Conservation (phyloP, 768 basidiomycete species). For the Xerocomus potaroensis region DNA sequence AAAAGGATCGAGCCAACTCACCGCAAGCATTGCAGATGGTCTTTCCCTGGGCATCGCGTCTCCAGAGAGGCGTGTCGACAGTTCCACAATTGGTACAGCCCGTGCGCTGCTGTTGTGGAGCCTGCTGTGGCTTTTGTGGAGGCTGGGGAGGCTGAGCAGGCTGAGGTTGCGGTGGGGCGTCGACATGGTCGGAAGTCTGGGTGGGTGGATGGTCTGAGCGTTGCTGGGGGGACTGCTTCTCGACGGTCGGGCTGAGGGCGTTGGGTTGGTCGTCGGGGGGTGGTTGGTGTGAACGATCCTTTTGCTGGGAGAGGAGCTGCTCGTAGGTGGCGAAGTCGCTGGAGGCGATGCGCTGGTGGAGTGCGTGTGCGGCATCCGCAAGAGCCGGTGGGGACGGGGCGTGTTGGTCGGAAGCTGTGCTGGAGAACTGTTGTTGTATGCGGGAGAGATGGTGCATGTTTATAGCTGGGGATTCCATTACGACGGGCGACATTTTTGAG, state of each 20-base stretch:
- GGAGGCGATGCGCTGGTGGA: slow-evolving; percentile 29
- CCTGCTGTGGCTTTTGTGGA: slow-evolving; percentile 23
- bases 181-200: slow-evolving; percentile 24
- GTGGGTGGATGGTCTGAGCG: slow-evolving; percentile 15
- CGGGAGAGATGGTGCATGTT: slow-evolving; percentile 50
- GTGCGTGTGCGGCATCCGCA: slow-evolving; percentile 20
- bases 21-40: slow-evolving; percentile 89
- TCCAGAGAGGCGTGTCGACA: slow-evolving; percentile 79
- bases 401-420: slow-evolving; percentile 31
- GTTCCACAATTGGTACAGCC: slow-evolving; percentile 72
- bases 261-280: slow-evolving; percentile 13
- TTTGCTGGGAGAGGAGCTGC: slow-evolving; percentile 28
- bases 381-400: slow-evolving; percentile 18
- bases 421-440: slow-evolving; percentile 43
- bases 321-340: slow-evolving; percentile 30
- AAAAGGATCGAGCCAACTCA: slow-evolving; percentile 43
- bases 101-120: slow-evolving; percentile 38
- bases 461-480: slow-evolving; percentile 51
- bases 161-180: slow-evolving; percentile 24
- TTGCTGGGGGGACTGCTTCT: slow-evolving; percentile 13
- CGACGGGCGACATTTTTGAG: slow-evolving; percentile 51
- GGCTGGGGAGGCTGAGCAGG: slow-evolving; percentile 20
- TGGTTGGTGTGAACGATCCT: slow-evolving; percentile 26
- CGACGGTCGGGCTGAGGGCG: slow-evolving; percentile 8
- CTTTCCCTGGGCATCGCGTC: slow-evolving; percentile 76